Conservation (phyloP, 2,329 filamentous ascomycete genomes). For the Huntiella savannae region DNA sequence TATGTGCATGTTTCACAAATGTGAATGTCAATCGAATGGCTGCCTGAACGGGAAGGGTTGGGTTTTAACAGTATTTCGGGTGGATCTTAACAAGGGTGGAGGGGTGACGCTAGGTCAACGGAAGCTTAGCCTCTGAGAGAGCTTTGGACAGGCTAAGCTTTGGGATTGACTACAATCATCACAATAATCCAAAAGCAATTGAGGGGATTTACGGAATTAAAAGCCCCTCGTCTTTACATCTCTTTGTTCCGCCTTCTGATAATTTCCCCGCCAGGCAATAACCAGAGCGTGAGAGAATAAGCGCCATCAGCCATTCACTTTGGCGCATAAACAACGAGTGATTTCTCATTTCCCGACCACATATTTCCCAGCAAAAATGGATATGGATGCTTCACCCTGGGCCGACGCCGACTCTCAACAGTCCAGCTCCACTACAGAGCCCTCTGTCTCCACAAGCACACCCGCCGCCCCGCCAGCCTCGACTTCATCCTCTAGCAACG, state of each 20-base stretch:
- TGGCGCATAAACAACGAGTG: neutral
- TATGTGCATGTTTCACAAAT: neutral
- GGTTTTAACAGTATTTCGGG: neutral
- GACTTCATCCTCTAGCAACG: constrained; percentile 16
- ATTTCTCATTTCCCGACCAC: neutral
- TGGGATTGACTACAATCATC: too few relatives aligned
- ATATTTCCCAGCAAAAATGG: constrained; percentile 20
- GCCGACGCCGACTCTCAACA: constrained; percentile 24
- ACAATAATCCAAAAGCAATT: too few relatives aligned
- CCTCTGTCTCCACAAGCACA: neutral
- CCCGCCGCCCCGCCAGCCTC: constrained; percentile 12
- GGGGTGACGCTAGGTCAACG: constrained; percentile 3
- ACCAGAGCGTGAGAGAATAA: too few relatives aligned
- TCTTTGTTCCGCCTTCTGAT: too few relatives aligned
- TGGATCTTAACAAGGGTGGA: constrained; percentile 3
- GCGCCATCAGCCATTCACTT: neutral
- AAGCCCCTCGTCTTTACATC: too few relatives aligned
- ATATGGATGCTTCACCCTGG: constrained; percentile 35
- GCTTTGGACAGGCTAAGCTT: too few relatives aligned
- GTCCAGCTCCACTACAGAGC: constrained; percentile 16
- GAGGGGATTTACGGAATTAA: too few relatives aligned
- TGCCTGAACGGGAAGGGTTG: constrained; percentile 1
- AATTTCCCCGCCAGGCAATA: too few relatives aligned
- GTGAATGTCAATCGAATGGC: neutral
- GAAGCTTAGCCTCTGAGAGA: neutral